Percentiles rank a stretch among this genome's conserved stretches.
Evolutionary conservation across 1,139 yeast species (phyloP).

Genomic region (Protomyces macrosporus): DNA sequence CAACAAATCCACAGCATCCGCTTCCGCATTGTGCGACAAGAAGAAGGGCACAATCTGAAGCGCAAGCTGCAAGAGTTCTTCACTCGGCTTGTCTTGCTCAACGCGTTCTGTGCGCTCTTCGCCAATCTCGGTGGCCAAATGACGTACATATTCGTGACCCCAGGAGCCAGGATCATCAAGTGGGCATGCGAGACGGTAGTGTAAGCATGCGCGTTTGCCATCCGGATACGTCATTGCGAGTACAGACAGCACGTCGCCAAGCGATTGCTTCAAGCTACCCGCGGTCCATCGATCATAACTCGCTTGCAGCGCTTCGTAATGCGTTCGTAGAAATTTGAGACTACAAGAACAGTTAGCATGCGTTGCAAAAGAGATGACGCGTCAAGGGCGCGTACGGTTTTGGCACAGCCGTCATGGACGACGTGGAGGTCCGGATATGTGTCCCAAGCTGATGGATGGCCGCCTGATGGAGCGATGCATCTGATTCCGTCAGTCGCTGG

Average conservation of each 20-base stretch:
- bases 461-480: slow-evolving; percentile 50
- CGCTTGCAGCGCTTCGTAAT: slow-evolving; percentile 60
- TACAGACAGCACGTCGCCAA: slow-evolving; percentile 86
- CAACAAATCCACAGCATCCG: slow-evolving; percentile 92
- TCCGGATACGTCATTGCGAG: slow-evolving; percentile 92
- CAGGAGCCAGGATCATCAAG: slow-evolving; percentile 67
- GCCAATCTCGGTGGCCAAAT: slow-evolving; percentile 89
- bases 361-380: neutral
- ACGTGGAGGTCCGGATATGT: slow-evolving; percentile 83
- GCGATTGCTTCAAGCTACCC: slow-evolving; percentile 31
- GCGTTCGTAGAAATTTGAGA: slow-evolving; percentile 86
- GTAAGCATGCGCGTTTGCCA: slow-evolving; percentile 72
- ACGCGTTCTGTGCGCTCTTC: slow-evolving; percentile 60
- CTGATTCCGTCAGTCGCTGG: slow-evolving; percentile 57
- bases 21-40: slow-evolving; percentile 93
- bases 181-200: slow-evolving; percentile 65
- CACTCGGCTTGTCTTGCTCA: slow-evolving; percentile 45
- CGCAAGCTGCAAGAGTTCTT: slow-evolving; percentile 58
- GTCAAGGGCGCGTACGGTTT: slow-evolving; percentile 50
- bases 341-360: neutral
- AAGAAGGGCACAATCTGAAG: slow-evolving; percentile 82
- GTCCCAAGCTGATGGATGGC: slow-evolving; percentile 66
- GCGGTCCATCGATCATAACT: slow-evolving; percentile 65
- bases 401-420: slow-evolving; percentile 99
- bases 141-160: slow-evolving; percentile 98